phyloP scores from a whole-genome alignment of 1,284 basidiomycete genomes.

The Malassezia restricta region DNA sequence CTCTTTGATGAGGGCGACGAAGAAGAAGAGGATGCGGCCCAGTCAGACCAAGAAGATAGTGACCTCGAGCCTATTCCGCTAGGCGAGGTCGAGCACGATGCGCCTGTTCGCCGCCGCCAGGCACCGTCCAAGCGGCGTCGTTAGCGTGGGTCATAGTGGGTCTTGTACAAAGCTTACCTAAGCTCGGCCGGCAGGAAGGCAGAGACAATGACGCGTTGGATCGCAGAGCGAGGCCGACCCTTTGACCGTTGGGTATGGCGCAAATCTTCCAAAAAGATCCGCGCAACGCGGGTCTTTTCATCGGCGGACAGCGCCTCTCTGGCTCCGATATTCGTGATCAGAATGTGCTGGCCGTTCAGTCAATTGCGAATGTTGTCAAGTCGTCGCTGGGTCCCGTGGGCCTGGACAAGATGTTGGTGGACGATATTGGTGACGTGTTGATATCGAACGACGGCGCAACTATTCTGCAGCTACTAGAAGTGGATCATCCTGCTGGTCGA shows the following conservation, averaged over 20 bases:
- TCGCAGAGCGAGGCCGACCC: no score
- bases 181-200: no score
- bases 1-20: slow-evolving; percentile 21
- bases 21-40: slow-evolving; percentile 7
- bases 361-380: slow-evolving; percentile 95
- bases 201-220: no score
- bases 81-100: slow-evolving; percentile 22
- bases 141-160: no score
- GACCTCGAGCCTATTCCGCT: slow-evolving; percentile 33
- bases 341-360: slow-evolving; percentile 79
- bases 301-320: slow-evolving; percentile 83
- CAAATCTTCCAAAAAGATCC: slow-evolving; percentile 45
- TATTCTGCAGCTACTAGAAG: slow-evolving; percentile 79
- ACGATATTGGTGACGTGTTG: slow-evolving; percentile 98
- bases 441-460: slow-evolving; percentile 99
- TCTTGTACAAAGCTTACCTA: no score
- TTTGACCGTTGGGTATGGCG: slow-evolving; percentile 22
- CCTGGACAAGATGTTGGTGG: slow-evolving; percentile 63
- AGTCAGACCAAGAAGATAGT: slow-evolving; percentile 15
- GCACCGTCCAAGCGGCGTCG: background rate
- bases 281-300: slow-evolving; percentile 52
- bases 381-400: slow-evolving; percentile 85
- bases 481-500: slow-evolving; percentile 78
- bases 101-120: background rate
- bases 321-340: slow-evolving; percentile 93